Evolutionary conservation across 2,329 filamentous ascomycete species (phyloP).

Genomic region (Epichloe aotearoae): DNA sequence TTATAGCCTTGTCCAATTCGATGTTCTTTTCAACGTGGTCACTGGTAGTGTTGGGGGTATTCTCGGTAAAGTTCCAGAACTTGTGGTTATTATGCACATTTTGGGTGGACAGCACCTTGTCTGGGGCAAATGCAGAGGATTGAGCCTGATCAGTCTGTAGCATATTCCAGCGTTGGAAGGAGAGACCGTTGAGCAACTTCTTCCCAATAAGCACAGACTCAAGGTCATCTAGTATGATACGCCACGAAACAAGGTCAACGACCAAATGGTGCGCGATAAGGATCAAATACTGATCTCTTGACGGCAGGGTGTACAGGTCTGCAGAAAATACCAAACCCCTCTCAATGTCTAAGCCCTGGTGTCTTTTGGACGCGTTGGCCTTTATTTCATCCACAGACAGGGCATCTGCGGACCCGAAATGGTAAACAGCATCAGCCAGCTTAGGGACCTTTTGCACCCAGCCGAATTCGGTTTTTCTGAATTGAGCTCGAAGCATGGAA

Average conservation of each 20-base stretch:
- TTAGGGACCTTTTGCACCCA: conserved; percentile 4
- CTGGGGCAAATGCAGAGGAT: neutral
- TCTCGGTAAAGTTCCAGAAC: neutral
- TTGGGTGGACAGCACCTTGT: neutral
- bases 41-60: neutral
- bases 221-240: conserved; percentile 29
- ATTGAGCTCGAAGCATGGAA: conserved; percentile 7
- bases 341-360: conserved; percentile 1
- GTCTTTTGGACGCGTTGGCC: neutral
- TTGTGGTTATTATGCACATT: neutral
- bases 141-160: conserved; percentile 19
- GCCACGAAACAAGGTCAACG: conserved; percentile 34
- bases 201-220: conserved; percentile 21
- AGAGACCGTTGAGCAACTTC: conserved; percentile 6
- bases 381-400: neutral
- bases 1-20: neutral
- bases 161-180: conserved; percentile 24
- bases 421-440: neutral
- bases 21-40: conserved; percentile 1
- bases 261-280: conserved; percentile 24
- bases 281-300: conserved; percentile 14
- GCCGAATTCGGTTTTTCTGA: neutral
- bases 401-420: conserved; percentile 1
- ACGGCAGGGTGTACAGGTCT: neutral
- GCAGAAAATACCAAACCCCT: conserved; percentile 7